These are phyloP conservation scores for Elongisporangium prolatum DNA, from an alignment of 352 stramenopile genomes.

Conservation along the genomic window DNA sequence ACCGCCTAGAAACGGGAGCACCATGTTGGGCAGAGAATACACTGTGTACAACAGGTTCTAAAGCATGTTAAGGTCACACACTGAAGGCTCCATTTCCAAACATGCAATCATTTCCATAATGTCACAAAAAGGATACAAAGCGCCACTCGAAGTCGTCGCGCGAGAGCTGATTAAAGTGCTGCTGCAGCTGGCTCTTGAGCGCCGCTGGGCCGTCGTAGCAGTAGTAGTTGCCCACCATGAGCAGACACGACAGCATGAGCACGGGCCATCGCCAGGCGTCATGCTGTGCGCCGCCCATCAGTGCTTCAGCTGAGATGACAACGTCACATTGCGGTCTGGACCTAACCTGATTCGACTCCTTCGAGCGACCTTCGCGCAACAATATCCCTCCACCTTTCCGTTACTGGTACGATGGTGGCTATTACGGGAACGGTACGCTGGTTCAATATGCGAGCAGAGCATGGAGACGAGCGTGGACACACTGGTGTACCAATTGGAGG, in stretches of 20 bases:
- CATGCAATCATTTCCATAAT: no score
- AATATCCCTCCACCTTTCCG: background rate
- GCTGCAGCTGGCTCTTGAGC: constrained; percentile 84
- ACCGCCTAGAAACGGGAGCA: constrained; percentile 68
- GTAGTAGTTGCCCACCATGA: constrained; percentile 91
- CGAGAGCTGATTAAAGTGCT: constrained; percentile 71
- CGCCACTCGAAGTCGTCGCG: constrained; percentile 81
- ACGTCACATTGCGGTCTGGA: background rate
- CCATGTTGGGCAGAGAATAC: constrained; percentile 59
- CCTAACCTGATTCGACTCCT: background rate
- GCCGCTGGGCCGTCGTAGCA: constrained; percentile 89
- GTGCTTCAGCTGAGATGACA: background rate
- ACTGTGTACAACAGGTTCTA: constrained; percentile 62
- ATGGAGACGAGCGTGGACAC: constrained; percentile 65
- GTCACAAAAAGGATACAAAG: constrained; percentile 44
- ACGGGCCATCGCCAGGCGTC: constrained; percentile 64
- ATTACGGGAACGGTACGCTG: background rate
- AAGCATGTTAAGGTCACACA: background rate
- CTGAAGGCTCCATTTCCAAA: background rate
- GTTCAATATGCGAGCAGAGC: background rate
- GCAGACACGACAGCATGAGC: constrained; percentile 80
- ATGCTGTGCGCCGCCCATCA: background rate
- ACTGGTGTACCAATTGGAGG: constrained; percentile 76
- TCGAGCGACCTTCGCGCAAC: background rate
- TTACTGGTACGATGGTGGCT: background rate